Conservation (phyloP, 257 asterid species). For the Eustoma russellianum region DNA sequence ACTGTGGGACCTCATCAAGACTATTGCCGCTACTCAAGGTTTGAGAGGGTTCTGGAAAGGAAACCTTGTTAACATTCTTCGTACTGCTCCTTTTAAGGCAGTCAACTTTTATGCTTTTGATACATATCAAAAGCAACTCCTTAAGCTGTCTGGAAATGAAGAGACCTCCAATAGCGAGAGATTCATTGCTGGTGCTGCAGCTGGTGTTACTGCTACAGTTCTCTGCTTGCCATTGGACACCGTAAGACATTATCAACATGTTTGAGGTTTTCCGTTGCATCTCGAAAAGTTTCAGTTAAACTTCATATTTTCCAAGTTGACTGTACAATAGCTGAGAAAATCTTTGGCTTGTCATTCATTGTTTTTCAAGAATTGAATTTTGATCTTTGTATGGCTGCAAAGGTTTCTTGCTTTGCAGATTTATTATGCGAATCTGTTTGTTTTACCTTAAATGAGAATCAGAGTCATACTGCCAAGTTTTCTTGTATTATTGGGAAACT, state of each 20-base stretch:
- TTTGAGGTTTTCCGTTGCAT: not conserved
- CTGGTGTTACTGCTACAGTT: conserved; percentile 96
- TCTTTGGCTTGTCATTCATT: too few species aligned
- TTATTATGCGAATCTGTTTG: too few species aligned
- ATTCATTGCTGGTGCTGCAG: conserved; percentile 95
- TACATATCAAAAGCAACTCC: conserved; percentile 84
- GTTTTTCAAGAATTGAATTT: too few species aligned
- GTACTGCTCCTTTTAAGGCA: conserved; percentile 98
- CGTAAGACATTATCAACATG: conserved; percentile 37
- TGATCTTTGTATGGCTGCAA: too few species aligned
- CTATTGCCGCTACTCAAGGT: conserved; percentile 87
- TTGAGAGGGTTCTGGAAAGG: conserved; percentile 96
- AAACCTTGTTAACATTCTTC: conserved; percentile 82
- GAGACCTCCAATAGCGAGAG: conserved; percentile 76
- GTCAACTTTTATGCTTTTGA: conserved; percentile 85
- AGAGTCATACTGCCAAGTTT: too few species aligned
- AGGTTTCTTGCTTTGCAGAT: too few species aligned
- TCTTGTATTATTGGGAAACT: too few species aligned
- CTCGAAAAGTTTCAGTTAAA: too few species aligned
- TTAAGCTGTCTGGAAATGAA: conserved; percentile 54
- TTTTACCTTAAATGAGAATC: too few species aligned
- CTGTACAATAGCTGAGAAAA: too few species aligned
- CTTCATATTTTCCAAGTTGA: too few species aligned
- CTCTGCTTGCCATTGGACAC: conserved; percentile 97
- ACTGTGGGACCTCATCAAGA: conserved; percentile 48